phyloP scores from a whole-genome alignment of 805 yeast genomes.

The Barnettozyma botsteinii region DNA sequence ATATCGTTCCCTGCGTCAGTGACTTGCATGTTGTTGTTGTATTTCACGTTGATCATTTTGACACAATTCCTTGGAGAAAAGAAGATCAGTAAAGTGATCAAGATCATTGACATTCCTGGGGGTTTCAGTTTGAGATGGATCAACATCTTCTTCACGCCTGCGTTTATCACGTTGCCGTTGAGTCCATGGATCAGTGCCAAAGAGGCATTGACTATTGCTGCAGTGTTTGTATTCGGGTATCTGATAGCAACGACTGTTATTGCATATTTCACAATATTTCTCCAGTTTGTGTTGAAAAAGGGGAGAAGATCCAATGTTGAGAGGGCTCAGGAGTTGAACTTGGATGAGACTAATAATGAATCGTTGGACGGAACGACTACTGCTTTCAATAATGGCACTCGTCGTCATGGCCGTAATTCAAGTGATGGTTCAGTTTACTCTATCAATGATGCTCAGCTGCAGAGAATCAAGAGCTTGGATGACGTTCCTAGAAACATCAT shows the following conservation, averaged over 20 bases:
- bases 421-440: neutral
- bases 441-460: neutral
- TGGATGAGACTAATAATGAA: constrained; percentile 4
- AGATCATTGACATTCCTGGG: constrained; percentile 50
- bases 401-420: neutral
- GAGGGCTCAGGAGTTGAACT: constrained; percentile 28
- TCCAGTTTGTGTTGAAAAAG: constrained; percentile 29
- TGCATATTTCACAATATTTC: constrained; percentile 41
- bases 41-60: constrained; percentile 37
- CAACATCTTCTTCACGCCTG: constrained; percentile 71
- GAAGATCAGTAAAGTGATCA: constrained; percentile 23
- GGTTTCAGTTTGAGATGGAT: constrained; percentile 73
- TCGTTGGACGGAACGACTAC: constrained; percentile 10
- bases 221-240: constrained; percentile 65
- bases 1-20: constrained; percentile 67
- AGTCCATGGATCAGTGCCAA: constrained; percentile 58
- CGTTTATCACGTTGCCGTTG: constrained; percentile 66
- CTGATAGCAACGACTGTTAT: constrained; percentile 43
- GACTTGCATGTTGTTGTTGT: constrained; percentile 58
- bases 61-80: constrained; percentile 34
- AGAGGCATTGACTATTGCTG: constrained; percentile 70
- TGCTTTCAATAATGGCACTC: constrained; percentile 4
- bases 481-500: constrained; percentile 14
- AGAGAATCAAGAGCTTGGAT: constrained; percentile 10
- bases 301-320: constrained; percentile 20